These are phyloP conservation scores for Insectozyma bohioensis DNA, from an alignment of 1,139 yeast genomes.

Conservation along the genomic window DNA sequence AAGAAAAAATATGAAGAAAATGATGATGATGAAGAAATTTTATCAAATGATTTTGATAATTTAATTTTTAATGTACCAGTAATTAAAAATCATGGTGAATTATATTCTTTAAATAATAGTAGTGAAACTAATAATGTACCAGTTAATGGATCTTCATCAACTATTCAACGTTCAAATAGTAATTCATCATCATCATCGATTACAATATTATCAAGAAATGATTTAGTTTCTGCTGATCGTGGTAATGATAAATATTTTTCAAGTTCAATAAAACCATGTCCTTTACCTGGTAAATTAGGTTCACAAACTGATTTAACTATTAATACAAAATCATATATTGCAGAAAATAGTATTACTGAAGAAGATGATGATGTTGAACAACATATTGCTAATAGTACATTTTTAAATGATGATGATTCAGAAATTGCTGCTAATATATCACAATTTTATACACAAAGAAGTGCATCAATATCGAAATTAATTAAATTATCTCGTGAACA, in stretches of 20 bases:
- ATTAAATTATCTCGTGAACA: constrained; percentile 35
- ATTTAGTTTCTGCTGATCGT: constrained; percentile 26
- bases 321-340: constrained; percentile 10
- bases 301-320: constrained; percentile 14
- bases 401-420: constrained; percentile 25
- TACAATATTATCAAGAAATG: constrained; percentile 24
- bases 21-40: constrained; percentile 43
- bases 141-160: background rate
- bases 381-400: constrained; percentile 9
- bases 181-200: constrained; percentile 2
- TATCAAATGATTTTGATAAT: constrained; percentile 35
- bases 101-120: constrained; percentile 18
- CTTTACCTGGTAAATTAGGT: constrained; percentile 35
- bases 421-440: constrained; percentile 40
- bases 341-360: constrained; percentile 19
- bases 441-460: constrained; percentile 36
- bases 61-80: constrained; percentile 48
- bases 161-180: constrained; percentile 2
- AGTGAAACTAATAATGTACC: background rate
- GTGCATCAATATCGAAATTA: constrained; percentile 34
- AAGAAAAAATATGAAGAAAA: constrained; percentile 46
- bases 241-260: constrained; percentile 27
- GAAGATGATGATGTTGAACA: constrained; percentile 19
- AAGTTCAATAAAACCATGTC: constrained; percentile 27
- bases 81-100: constrained; percentile 36